phyloP scores from a whole-genome alignment of 306 rosid genomes.

The Cotoneaster glaucophyllus region DNA sequence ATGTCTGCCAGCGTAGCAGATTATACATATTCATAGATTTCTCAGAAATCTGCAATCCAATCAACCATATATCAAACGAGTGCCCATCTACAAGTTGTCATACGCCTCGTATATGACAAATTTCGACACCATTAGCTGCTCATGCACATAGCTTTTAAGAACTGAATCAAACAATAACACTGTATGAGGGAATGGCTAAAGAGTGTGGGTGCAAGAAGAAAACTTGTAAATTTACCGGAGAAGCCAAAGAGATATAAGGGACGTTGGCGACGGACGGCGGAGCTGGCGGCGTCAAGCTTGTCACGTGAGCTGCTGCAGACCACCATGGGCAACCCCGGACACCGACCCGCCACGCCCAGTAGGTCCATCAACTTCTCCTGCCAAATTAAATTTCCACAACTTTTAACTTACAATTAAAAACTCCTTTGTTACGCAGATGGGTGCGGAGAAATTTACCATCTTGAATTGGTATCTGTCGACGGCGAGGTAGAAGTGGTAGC shows the following conservation, averaged over 20 bases:
- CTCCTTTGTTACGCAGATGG: background rate
- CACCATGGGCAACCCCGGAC: slow-evolving; percentile 59
- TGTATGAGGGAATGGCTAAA: background rate
- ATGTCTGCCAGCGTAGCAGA: slow-evolving; percentile 17
- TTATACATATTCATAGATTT: slow-evolving; percentile 43
- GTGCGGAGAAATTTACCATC: slow-evolving; percentile 36
- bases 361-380: slow-evolving; percentile 76
- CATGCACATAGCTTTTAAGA: background rate
- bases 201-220: background rate
- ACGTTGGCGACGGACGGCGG: slow-evolving; percentile 53
- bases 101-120: slow-evolving; percentile 54
- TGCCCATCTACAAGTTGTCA: slow-evolving; percentile 36
- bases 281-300: slow-evolving; percentile 73
- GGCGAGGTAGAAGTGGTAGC: slow-evolving; percentile 65
- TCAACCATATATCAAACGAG: background rate
- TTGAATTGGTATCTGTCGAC: slow-evolving; percentile 79
- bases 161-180: background rate
- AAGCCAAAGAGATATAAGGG: slow-evolving; percentile 55
- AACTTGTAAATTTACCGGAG: slow-evolving; percentile 36
- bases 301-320: slow-evolving; percentile 82
- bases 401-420: background rate
- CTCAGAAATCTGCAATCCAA: slow-evolving; percentile 74
- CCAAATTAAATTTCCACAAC: background rate
- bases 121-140: background rate
- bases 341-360: slow-evolving; percentile 64